Conservation (phyloP, 2,329 filamentous ascomycete genomes). For the Fusarium annulatum region DNA sequence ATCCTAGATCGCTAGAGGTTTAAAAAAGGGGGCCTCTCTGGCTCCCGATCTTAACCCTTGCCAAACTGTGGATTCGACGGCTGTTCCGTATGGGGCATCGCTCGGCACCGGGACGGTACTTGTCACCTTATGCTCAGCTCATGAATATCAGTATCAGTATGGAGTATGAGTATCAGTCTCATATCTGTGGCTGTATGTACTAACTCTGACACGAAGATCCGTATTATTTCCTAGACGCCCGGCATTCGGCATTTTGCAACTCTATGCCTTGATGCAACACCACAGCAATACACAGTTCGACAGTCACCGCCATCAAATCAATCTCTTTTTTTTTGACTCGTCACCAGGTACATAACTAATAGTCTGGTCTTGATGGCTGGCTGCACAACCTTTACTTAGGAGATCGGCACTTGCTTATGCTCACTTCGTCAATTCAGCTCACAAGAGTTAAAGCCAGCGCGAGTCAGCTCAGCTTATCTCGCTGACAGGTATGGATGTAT, state of each 20-base stretch:
- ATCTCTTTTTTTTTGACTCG: not conserved
- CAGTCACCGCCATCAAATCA: slow-evolving; percentile 24
- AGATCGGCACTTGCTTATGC: slow-evolving; percentile 6
- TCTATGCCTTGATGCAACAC: not conserved
- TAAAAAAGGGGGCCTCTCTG: slow-evolving; percentile 18
- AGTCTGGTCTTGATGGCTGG: slow-evolving; percentile 6
- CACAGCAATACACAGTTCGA: not conserved
- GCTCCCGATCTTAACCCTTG: slow-evolving; percentile 19
- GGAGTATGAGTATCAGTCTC: not conserved
- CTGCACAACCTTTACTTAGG: not conserved
- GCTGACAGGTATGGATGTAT: slow-evolving; percentile 13
- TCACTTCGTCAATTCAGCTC: slow-evolving; percentile 16
- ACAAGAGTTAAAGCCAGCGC: slow-evolving; percentile 27
- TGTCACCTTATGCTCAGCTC: slow-evolving; percentile 42
- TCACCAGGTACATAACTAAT: not conserved
- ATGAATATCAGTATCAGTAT: slow-evolving; percentile 1
- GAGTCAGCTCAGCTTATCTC: slow-evolving; percentile 46
- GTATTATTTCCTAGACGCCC: slow-evolving; percentile 6
- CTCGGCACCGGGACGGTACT: slow-evolving; percentile 43
- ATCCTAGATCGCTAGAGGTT: not conserved
- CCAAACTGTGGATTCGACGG: slow-evolving; percentile 22
- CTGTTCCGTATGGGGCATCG: slow-evolving; percentile 40
- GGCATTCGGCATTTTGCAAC: slow-evolving; percentile 34
- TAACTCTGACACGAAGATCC: not conserved
- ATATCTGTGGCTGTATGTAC: slow-evolving; percentile 11